Conservation (phyloP, 1,139 yeast species). For the Candida albicans region DNA sequence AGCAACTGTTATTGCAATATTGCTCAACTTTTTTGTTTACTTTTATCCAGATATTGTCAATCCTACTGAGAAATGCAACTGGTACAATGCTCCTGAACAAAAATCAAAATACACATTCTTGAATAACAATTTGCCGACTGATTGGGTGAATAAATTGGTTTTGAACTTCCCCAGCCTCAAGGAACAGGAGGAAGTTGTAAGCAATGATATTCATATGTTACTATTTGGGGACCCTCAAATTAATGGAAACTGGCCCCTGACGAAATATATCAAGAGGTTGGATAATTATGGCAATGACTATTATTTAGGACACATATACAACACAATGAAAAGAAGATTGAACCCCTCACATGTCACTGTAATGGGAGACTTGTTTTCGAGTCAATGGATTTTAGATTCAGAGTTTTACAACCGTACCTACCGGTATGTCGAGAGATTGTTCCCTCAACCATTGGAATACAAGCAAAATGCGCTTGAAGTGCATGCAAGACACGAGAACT, state of each 20-base stretch:
- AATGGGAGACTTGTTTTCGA: constrained; percentile 91
- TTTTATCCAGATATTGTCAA: constrained; percentile 68
- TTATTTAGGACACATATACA: constrained; percentile 80
- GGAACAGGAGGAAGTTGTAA: neutral
- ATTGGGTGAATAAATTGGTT: constrained; percentile 24
- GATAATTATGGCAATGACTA: constrained; percentile 89
- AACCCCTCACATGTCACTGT: constrained; percentile 82
- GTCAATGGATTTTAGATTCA: constrained; percentile 90
- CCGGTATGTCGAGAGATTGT: constrained; percentile 66
- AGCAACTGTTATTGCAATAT: constrained; percentile 12
- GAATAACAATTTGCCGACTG: constrained; percentile 22
- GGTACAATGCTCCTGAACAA: constrained; percentile 34
- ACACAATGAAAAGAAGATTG: constrained; percentile 58
- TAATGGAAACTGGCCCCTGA: constrained; percentile 75
- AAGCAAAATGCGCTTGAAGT: constrained; percentile 49
- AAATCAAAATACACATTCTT: constrained; percentile 20
- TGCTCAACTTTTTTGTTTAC: constrained; percentile 47
- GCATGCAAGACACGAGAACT: constrained; percentile 45
- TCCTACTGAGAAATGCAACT: constrained; percentile 52
- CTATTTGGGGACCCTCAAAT: constrained; percentile 97
- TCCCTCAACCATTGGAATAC: constrained; percentile 53
- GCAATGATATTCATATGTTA: constrained; percentile 57
- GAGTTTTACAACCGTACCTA: constrained; percentile 80
- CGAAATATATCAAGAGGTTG: constrained; percentile 70
- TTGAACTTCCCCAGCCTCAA: constrained; percentile 30